A percentile compares a stretch with the other conserved stretches of the same genome.
Evolutionary conservation across 441 rosid genomes (phyloP).

Genomic region (Rhodomyrtus psidioides): DNA sequence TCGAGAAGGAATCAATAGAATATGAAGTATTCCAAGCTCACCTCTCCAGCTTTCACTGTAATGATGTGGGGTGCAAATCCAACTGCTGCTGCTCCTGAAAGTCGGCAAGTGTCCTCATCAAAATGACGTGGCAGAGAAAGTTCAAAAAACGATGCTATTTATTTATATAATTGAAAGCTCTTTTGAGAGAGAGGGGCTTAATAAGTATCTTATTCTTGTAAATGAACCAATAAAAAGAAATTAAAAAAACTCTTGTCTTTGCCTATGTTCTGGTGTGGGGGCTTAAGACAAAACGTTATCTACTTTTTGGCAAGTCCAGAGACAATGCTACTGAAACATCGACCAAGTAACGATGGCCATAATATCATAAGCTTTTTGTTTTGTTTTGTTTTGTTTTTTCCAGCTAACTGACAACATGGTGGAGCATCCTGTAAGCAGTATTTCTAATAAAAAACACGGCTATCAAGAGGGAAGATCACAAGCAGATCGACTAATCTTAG

Average conservation of each 20-base stretch:
- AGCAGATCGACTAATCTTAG: background rate
- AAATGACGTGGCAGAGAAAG: background rate
- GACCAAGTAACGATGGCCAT: background rate
- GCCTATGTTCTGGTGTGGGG: background rate
- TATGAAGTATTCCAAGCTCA: background rate
- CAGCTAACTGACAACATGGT: background rate
- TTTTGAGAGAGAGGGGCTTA: background rate
- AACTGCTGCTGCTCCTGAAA: background rate
- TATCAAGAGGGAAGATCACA: background rate
- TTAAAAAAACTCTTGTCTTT: background rate
- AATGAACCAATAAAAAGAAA: background rate
- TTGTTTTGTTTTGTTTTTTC: too few species aligned
- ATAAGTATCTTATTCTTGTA: background rate
- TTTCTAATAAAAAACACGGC: background rate
- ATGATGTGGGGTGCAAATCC: slow-evolving; percentile 22
- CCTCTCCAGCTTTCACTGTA: slow-evolving; percentile 24
- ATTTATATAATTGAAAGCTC: background rate
- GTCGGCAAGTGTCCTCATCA: background rate
- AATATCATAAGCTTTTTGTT: background rate
- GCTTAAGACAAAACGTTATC: background rate
- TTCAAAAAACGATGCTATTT: background rate
- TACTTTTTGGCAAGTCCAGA: background rate
- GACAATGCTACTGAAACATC: background rate
- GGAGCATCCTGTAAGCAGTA: background rate
- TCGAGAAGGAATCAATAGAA: background rate